Evolutionary conservation across 176 grass and related monocot species (phyloP), one percentile per base, ranked within the genome.

Genomic region (Rhipidocladum racemiflorum): DNA sequence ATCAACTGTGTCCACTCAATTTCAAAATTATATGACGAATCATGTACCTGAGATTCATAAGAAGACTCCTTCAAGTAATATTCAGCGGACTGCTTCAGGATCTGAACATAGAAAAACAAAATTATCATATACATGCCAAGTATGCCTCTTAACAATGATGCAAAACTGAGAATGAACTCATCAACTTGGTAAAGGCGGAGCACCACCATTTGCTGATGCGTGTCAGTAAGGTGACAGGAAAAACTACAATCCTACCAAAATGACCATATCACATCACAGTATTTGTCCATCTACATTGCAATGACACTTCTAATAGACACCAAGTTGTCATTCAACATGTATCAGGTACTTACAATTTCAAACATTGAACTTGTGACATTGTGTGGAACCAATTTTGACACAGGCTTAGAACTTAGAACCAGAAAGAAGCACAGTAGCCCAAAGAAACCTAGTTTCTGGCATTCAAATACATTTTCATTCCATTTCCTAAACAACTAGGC

Each of bases 31-130:
- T 72, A 86, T 82, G 42, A 61, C 62, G 17, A 42, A 74, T 23
- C 20, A 90, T 82, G 25, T 89, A 98, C 95, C 91, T 91, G 90
- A 78, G 90, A 87, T 84, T 61, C 88, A 65, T 77, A 81, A 83
- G 77, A 81, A 89, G 88, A 92, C 84, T 91, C 92, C 78, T 89
- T 91, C 57, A 93, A 82, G 69, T 84, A 93, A 85, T 95, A 79
- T 28, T 43, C 82, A 81, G 92, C 74, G 60, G 92, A 90, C 48
- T 88, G 90, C 79, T 88, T 93, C 70, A 95, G 53, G 65, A 95
- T 72, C 92, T 97, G 86, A 80, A 68, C 9, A 86, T 28, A 76
- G 29, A 54, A 53, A 75, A 86, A 38, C n/a, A 43, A 60, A 87
- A 74, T 57, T 45, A 57, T 21, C 50, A 80, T 80, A 72, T 23